Conservation (phyloP, 1,284 basidiomycete genomes). For the Golubevia pallescens region DNA sequence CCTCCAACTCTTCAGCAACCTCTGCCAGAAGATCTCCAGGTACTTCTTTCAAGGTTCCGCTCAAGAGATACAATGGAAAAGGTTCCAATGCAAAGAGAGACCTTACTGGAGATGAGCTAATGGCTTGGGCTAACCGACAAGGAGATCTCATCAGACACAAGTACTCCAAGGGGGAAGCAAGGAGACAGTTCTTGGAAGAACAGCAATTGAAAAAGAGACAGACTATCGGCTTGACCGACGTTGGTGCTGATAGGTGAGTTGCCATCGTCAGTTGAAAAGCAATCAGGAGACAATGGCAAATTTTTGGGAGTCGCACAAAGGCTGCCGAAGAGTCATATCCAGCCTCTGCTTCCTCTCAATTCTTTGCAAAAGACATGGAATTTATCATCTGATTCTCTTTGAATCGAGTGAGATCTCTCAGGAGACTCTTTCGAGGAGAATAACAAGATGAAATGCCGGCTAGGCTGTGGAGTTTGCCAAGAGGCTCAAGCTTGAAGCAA, state of each 20-base stretch:
- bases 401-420: no score
- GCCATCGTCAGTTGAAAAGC: no score
- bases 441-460: no score
- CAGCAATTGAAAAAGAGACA: conserved; percentile 26
- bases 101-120: neutral
- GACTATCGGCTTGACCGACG: conserved; percentile 32
- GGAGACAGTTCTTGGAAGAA: neutral
- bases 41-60: neutral
- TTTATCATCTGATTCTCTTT: no score
- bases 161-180: neutral
- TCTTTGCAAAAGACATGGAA: no score
- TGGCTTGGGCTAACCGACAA: neutral
- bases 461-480: no score
- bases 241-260: conserved; percentile 30
- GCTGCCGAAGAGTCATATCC: no score
- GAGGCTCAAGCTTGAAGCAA: conserved; percentile 6
- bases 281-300: no score
- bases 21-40: neutral
- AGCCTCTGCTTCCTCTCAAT: no score
- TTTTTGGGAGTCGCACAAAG: no score
- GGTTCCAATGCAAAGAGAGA: neutral
- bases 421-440: no score
- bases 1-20: neutral
- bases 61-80: neutral
- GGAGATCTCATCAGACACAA: neutral